Evolutionary conservation across 345 rosid species (phyloP).

Genomic region (Moringa oleifera): DNA sequence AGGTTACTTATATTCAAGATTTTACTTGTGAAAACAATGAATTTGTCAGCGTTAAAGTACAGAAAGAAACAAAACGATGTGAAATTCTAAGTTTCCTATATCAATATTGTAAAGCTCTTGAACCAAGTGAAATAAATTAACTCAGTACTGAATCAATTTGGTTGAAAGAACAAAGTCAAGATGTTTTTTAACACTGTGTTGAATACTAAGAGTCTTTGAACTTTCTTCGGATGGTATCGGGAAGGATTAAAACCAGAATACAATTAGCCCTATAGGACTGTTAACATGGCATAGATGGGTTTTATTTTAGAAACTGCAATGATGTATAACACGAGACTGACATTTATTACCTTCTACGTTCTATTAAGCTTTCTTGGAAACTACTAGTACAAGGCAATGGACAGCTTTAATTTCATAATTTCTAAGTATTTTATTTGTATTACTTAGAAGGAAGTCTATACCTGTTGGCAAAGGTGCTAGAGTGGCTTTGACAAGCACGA

Average conservation of each 20-base stretch:
- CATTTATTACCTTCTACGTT: too few species aligned
- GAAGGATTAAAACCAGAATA: neutral
- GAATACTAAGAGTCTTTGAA: neutral
- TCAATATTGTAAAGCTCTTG: too few species aligned
- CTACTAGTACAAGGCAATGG: neutral
- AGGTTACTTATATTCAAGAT: slow-evolving; percentile 14
- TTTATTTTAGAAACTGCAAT: neutral
- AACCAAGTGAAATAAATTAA: neutral
- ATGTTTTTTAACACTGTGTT: too few species aligned
- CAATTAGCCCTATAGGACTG: neutral
- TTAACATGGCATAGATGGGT: neutral
- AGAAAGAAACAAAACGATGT: neutral
- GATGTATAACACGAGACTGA: too few species aligned
- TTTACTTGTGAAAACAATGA: neutral
- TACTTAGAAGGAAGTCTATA: slow-evolving; percentile 31
- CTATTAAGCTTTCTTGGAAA: neutral
- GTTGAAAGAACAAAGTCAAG: too few species aligned
- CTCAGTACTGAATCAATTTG: too few species aligned
- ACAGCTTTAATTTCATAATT: neutral
- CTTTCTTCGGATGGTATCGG: neutral
- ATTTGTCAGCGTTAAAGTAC: neutral
- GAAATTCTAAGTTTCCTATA: too few species aligned
- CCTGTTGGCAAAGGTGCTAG: slow-evolving; percentile 23
- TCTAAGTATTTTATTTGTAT: slow-evolving; percentile 9
- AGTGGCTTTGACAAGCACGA: slow-evolving; percentile 26